Conservation (phyloP, 495 filamentous ascomycete genomes). For the Xylaria acuta region DNA sequence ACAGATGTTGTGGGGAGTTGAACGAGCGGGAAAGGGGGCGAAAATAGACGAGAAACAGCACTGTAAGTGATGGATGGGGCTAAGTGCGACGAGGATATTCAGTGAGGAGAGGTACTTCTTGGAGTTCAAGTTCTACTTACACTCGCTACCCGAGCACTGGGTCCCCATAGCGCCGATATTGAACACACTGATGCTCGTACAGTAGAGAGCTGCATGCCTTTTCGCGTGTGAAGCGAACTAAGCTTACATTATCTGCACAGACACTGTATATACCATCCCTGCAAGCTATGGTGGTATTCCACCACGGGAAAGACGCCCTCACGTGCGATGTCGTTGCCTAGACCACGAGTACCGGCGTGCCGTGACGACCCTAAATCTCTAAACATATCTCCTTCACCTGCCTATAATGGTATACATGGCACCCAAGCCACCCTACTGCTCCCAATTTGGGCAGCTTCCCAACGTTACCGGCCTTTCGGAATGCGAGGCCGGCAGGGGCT, state of each 20-base stretch:
- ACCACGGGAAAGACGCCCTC: constrained; percentile 45
- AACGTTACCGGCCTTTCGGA: constrained; percentile 62
- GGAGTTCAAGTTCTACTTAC: constrained; percentile 46
- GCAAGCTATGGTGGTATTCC: constrained; percentile 1
- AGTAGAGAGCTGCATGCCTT: constrained; percentile 48
- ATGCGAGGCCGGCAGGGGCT: constrained; percentile 47
- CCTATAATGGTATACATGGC: constrained; percentile 54
- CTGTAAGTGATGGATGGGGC: too few relatives aligned
- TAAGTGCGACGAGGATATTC: too few relatives aligned
- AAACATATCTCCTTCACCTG: constrained; percentile 44
- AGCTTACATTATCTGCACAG: constrained; percentile 50
- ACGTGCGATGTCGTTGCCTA: constrained; percentile 60
- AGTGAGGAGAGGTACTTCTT: not conserved
- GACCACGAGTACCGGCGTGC: constrained; percentile 54
- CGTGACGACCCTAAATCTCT: constrained; percentile 62
- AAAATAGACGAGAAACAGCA: not conserved
- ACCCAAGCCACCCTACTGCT: not conserved
- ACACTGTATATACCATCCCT: constrained; percentile 47
- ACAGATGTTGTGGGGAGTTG: not conserved
- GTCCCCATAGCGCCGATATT: constrained; percentile 53
- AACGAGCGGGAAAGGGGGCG: not conserved
- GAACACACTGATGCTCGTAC: constrained; percentile 69
- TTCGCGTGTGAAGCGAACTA: constrained; percentile 51
- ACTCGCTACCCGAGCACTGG: constrained; percentile 64
- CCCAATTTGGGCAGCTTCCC: constrained; percentile 40